Base-by-base conservation (phyloP, 2,329 filamentous ascomycete genomes). In the Aspergillus sp. region DNA sequence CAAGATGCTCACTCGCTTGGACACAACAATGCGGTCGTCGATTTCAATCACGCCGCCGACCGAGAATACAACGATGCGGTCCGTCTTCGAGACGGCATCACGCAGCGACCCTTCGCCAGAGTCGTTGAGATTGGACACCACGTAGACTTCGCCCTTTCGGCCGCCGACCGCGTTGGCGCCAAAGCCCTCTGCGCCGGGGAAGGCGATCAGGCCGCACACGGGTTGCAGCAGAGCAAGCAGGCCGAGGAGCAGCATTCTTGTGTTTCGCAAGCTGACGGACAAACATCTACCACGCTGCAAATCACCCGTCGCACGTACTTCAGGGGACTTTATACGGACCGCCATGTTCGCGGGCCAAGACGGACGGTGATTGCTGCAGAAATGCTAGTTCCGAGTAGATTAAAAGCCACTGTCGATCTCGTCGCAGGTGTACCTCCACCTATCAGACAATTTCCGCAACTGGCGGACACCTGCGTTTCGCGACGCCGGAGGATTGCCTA, bases 1-100 rank as follows among this genome's bases (percentile, higher is more conserved):
- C 0, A 81, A 77, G 55, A 84, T 82, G 20, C 78, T 80, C 29
- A 83, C 73, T 47, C 80, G 79, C 58, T 80, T 80, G 2, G 75
- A 78, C 14, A 83, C 79, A 3, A 81, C 78, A 9, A 84, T 73
- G 14, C 81, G 77, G 2, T 75, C 73, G 6, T 68, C 71, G 55
- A 83, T 81, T 39, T 80, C 78, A 60, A 84, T 82, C 2, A 81
- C 75, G 3, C 82, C 82, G 29, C 80, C 80, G 7, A 82, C 76
- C 14, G 79, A 76, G 63, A 84, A 83, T 20, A 82, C 78, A 20
- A 84, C 74, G 26, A 81, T 82, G 36, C 81, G 80, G 62, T 82
- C 78, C 1, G 79, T 63, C 55, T 76, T 65, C 0, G 79, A 81
- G 39, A 84, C 79, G 14, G 80, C 81, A 64, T 84, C 81, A 26